Evolutionary conservation across 805 yeast species (phyloP).

Genomic region (Metschnikowia orientalis): DNA sequence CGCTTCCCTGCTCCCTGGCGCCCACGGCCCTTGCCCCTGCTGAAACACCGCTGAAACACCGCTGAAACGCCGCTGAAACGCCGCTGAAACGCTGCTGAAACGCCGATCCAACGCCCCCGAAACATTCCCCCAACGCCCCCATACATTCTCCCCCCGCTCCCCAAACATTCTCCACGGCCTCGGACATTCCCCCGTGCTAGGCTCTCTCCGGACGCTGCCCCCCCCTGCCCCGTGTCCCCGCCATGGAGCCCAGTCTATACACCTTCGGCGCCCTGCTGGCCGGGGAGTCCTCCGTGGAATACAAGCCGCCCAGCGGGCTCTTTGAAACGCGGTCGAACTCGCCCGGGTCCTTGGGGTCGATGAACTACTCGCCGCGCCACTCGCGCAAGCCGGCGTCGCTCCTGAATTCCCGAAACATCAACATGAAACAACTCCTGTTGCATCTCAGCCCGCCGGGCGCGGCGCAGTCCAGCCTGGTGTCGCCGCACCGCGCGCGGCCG

Average conservation of each 20-base stretch:
- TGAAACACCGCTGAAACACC: no score
- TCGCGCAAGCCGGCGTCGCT: constrained; percentile 28
- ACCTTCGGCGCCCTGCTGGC: constrained; percentile 3
- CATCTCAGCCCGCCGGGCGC: constrained; percentile 19
- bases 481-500: constrained; percentile 8
- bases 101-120: no score
- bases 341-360: constrained; percentile 12
- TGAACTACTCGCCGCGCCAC: constrained; percentile 39
- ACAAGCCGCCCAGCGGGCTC: constrained; percentile 10
- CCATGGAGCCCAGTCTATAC: constrained; percentile 8
- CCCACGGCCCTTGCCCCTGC: no score
- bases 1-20: no score
- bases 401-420: constrained; percentile 25
- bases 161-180: no score
- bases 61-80: no score
- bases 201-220: no score
- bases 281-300: constrained; percentile 6
- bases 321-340: constrained; percentile 6
- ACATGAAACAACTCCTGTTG: constrained; percentile 37
- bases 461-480: constrained; percentile 5
- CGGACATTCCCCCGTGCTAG: no score
- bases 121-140: no score
- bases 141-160: no score
- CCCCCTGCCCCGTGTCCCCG: no score
- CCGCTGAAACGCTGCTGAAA: no score